phyloP scores from a whole-genome alignment of 805 yeast species.

The Metschnikowia dekortorum region DNA sequence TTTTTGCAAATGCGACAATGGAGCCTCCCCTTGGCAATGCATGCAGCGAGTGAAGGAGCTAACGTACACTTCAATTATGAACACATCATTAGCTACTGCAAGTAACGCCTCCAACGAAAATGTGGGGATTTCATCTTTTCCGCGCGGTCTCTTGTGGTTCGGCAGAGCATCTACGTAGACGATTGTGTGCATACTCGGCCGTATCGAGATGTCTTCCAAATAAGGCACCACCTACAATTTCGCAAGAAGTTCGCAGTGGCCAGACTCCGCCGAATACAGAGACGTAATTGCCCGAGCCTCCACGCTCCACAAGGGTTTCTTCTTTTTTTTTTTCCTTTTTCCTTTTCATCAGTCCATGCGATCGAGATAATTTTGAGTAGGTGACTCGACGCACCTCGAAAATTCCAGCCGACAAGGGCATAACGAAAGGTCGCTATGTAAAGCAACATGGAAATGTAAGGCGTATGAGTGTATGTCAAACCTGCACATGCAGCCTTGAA shows the following conservation, averaged over 20 bases:
- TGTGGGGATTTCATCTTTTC: too few species aligned
- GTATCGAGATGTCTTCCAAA: neutral
- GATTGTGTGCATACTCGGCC: too few species aligned
- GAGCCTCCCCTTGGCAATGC: too few species aligned
- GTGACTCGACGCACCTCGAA: neutral
- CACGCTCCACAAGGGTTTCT: neutral
- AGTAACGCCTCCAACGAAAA: too few species aligned
- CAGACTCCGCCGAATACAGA: neutral
- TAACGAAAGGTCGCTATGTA: neutral
- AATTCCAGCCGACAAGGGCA: neutral
- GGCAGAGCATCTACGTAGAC: too few species aligned
- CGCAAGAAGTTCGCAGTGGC: neutral
- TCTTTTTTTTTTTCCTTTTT: neutral
- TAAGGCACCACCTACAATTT: neutral
- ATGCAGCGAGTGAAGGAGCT: too few species aligned
- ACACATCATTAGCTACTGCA: too few species aligned
- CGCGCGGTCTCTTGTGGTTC: too few species aligned
- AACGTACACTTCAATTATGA: too few species aligned
- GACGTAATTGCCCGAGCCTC: neutral
- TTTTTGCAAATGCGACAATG: too few species aligned
- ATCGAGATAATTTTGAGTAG: neutral
- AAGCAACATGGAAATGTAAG: neutral
- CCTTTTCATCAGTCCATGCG: too few species aligned
- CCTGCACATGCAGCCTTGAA: neutral
- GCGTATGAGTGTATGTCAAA: neutral